Evolutionary conservation across 176 grass and related monocot genomes (phyloP), one percentile per base, ranked within the genome.

Genomic region (Puccinellia tenuiflora): DNA sequence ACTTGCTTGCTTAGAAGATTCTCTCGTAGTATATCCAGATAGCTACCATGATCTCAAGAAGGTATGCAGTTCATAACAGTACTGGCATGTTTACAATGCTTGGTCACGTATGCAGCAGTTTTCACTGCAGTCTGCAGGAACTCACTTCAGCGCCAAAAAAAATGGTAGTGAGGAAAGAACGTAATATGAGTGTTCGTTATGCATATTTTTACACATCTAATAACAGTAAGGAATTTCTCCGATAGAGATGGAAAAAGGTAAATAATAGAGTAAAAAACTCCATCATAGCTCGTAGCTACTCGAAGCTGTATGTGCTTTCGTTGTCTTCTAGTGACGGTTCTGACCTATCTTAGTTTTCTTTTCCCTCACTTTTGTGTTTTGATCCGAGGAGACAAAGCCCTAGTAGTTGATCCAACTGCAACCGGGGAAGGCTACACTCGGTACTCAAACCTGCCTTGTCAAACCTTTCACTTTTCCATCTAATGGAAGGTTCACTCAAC

Each of bases 341-440:
- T 72, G 47, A 77, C 38, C 25, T 75, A 9, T 72, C 40, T n/a
- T n/a, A 3, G 29, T 60, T 68, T 54, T 38, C 55, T 67, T 79
- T 72, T 59, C 13, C 57, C 18, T 59, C 20, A 37, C 33, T 80
- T 85, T 60, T 85, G 59, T 85, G 77, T 79, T 85, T 63, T 85
- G 62, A 85, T 78, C 63, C 54, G 31, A 14, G 59, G 31, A 45
- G 52, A 13, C 20, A 42, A 61, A 77, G 16, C 47, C 55, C n/a
- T n/a, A n/a, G n/a, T 68, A 6, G 18, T 61, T 50, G 76, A 68
- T 59, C 20, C 74, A 78, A 63, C 15, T 42, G 59, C 68, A 88
- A 74, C 86, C 25, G 45, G 81, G 86, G 81, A 88, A 88, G 81
- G 86, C 76, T 73, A 54, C 55, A 79, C 73, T 83, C 34, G 21